phyloP scores from a whole-genome alignment of 1,284 basidiomycete genomes.

The Irpex sp. region DNA sequence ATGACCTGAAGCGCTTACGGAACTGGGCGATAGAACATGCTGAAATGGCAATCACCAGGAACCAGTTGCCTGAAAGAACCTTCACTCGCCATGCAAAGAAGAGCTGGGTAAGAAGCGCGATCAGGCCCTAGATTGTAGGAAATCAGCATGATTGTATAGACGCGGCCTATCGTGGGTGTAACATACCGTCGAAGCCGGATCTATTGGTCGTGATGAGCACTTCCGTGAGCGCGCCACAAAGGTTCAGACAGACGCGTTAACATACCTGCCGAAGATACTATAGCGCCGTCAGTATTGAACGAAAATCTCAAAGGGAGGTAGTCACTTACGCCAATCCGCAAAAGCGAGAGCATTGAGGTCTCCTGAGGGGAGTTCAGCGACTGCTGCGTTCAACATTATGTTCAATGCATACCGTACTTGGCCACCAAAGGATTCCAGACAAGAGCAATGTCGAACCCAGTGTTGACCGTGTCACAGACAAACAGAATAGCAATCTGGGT shows the following conservation, averaged over 20 bases:
- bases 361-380: constrained; percentile 12
- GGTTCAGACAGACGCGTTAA: background rate
- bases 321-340: background rate
- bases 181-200: constrained; percentile 1
- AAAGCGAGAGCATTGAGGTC: background rate
- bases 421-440: background rate
- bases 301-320: background rate
- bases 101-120: constrained; percentile 1
- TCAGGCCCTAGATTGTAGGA: constrained; percentile 3
- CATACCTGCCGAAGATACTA: background rate
- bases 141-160: background rate
- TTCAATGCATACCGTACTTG: constrained; percentile 5
- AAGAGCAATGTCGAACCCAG: background rate
- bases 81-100: constrained; percentile 13
- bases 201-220: background rate
- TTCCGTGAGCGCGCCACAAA: background rate
- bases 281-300: background rate
- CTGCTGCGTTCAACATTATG: background rate
- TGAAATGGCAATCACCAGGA: background rate
- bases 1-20: background rate
- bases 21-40: background rate
- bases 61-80: constrained; percentile 4
- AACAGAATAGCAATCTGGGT: constrained; percentile 5
- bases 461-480: background rate
- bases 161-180: background rate